Percentiles rank a stretch among this genome's conserved stretches.
These are phyloP conservation scores for Stemphylium beticola DNA, from an alignment of 2,329 filamentous ascomycete species.

Conservation along the genomic window DNA sequence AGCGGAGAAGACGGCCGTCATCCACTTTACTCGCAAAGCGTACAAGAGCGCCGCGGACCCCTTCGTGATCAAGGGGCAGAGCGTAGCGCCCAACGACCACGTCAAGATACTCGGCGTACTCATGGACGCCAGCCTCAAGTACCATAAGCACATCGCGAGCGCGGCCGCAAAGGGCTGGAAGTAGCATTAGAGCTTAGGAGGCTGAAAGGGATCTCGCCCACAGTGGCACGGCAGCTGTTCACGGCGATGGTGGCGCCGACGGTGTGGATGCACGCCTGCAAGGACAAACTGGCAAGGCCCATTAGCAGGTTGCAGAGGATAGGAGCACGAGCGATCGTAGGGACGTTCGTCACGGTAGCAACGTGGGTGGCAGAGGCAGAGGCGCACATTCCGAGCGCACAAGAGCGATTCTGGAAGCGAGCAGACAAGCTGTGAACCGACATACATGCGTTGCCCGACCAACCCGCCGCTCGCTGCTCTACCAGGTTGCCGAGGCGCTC, in stretches of 20 bases:
- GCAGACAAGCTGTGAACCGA: slow-evolving; percentile 16
- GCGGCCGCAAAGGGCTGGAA: slow-evolving; percentile 18
- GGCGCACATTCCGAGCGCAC: slow-evolving; percentile 17
- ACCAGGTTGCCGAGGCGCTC: slow-evolving; percentile 5
- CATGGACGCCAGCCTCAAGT: slow-evolving; percentile 19
- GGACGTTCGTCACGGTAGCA: slow-evolving; percentile 13
- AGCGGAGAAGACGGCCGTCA: slow-evolving; percentile 42
- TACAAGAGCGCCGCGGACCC: background rate
- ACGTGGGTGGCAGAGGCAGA: slow-evolving; percentile 17
- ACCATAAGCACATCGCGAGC: slow-evolving; percentile 18
- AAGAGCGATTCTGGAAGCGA: slow-evolving; percentile 16
- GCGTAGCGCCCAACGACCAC: slow-evolving; percentile 12
- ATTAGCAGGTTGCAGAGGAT: slow-evolving; percentile 16
- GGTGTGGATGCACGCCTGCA: slow-evolving; percentile 14
- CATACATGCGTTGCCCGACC: slow-evolving; percentile 16
- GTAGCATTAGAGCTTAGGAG: slow-evolving; percentile 13
- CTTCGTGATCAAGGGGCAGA: slow-evolving; percentile 11
- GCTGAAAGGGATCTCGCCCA: slow-evolving; percentile 17
- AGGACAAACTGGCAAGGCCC: slow-evolving; percentile 9
- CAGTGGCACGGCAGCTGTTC: slow-evolving; percentile 16
- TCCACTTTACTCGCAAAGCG: slow-evolving; percentile 39
- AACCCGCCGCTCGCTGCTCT: slow-evolving; percentile 3
- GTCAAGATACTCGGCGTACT: slow-evolving; percentile 22
- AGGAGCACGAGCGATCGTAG: slow-evolving; percentile 15
- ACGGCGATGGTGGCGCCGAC: slow-evolving; percentile 12